These are phyloP conservation scores for Clarireedia hainanense DNA, from an alignment of 2,329 filamentous ascomycete species.

Conservation along the genomic window DNA sequence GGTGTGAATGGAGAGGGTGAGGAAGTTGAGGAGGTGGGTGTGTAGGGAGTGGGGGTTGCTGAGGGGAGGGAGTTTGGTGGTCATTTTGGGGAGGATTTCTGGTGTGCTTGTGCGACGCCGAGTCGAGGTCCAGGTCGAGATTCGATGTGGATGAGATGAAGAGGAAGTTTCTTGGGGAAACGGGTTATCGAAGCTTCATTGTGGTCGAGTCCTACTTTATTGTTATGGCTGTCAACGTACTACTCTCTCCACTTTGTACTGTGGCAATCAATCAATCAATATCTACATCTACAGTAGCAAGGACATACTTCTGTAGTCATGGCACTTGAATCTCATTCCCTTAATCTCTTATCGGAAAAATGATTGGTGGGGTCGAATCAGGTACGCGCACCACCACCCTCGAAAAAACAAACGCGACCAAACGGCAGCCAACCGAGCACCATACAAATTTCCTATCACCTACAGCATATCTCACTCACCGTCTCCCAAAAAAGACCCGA, in stretches of 20 bases:
- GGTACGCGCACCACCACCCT: not conserved
- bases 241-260: no score
- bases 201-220: no score
- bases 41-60: slow-evolving; percentile 32
- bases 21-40: slow-evolving; percentile 55
- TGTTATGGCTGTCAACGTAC: no score
- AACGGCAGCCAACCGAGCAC: not conserved
- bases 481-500: not conserved
- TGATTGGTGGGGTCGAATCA: not conserved
- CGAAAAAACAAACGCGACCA: not conserved
- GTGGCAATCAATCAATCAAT: no score
- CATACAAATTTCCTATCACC: no score
- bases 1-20: slow-evolving; percentile 62
- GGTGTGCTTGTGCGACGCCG: no score
- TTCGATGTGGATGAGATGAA: no score
- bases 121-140: not conserved
- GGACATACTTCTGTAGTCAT: no score
- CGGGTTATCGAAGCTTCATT: no score
- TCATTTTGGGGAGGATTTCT: not conserved
- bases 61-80: slow-evolving; percentile 6
- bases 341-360: not conserved
- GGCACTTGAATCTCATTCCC: not conserved
- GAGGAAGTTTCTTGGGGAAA: no score
- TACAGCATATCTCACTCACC: not conserved
- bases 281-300: no score